Percentiles rank a stretch among this genome's conserved stretches.
These are phyloP conservation scores for Thelonectria rubi DNA, from an alignment of 2,329 filamentous ascomycete genomes.

Conservation along the genomic window DNA sequence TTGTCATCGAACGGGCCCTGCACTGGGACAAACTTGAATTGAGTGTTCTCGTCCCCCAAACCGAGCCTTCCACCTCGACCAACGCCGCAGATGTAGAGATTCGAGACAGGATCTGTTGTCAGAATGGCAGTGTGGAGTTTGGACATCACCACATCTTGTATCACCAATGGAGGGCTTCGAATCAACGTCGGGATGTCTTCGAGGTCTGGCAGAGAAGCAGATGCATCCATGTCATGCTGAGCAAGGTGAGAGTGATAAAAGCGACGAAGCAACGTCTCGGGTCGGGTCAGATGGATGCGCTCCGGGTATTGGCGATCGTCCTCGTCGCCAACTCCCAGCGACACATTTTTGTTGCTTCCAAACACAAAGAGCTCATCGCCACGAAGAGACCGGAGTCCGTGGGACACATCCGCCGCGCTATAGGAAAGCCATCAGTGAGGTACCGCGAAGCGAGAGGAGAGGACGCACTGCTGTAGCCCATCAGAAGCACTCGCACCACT, in stretches of 20 bases:
- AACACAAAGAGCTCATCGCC: slow-evolving; percentile 94
- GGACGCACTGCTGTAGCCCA: slow-evolving; percentile 43
- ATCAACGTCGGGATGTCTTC: slow-evolving; percentile 76
- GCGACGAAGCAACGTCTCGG: slow-evolving; percentile 77
- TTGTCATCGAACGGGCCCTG: slow-evolving; percentile 79
- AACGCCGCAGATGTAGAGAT: slow-evolving; percentile 92
- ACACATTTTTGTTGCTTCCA: slow-evolving; percentile 95
- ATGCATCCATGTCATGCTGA: slow-evolving; percentile 49
- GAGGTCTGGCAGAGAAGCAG: slow-evolving; percentile 43
- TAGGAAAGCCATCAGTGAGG: slow-evolving; percentile 23
- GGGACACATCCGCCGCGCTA: slow-evolving; percentile 34
- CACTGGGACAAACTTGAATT: slow-evolving; percentile 86
- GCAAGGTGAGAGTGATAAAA: slow-evolving; percentile 76
- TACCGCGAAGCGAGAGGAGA: not conserved
- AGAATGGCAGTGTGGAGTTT: slow-evolving; percentile 92
- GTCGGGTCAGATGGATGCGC: slow-evolving; percentile 78
- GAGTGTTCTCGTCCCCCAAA: slow-evolving; percentile 87
- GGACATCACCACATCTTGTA: slow-evolving; percentile 85
- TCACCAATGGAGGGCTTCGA: slow-evolving; percentile 74
- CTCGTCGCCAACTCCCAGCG: slow-evolving; percentile 91
- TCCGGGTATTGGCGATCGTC: slow-evolving; percentile 95
- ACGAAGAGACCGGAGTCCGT: slow-evolving; percentile 31
- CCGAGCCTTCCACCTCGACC: slow-evolving; percentile 90
- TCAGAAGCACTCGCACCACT: slow-evolving; percentile 59
- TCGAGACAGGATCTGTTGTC: slow-evolving; percentile 86